A percentile compares a stretch with the other conserved stretches of the same genome.
Evolutionary conservation across 1,139 yeast genomes (phyloP).

Genomic region (Blastobotrys malaysiensis): DNA sequence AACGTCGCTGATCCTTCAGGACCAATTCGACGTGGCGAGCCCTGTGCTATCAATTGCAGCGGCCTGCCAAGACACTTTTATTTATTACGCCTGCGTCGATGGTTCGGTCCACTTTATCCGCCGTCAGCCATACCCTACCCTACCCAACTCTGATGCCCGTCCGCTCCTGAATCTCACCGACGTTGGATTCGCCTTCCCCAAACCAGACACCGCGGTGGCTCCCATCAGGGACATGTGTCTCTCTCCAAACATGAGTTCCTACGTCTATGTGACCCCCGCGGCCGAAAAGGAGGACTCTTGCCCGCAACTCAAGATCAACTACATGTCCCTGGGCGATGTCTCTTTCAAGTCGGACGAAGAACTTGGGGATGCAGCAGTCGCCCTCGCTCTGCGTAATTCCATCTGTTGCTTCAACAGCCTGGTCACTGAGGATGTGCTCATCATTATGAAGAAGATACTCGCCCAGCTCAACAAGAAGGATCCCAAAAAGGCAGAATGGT

Average conservation of each 20-base stretch:
- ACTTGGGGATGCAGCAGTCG: conserved; percentile 43
- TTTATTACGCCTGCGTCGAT: conserved; percentile 18
- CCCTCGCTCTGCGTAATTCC: conserved; percentile 61
- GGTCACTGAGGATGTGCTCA: conserved; percentile 61
- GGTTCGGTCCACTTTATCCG: conserved; percentile 19
- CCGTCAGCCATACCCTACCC: conserved; percentile 10
- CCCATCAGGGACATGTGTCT: conserved; percentile 8
- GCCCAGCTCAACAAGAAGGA: conserved; percentile 4
- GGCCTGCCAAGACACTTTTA: conserved; percentile 22
- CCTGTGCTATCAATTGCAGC: conserved; percentile 20
- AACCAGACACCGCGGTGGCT: conserved; percentile 1
- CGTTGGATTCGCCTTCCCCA: conserved; percentile 51
- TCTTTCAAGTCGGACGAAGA: conserved; percentile 13
- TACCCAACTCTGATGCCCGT: conserved; percentile 18
- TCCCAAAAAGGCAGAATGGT: conserved; percentile 15
- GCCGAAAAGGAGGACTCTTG: conserved; percentile 3
- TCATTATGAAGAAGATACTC: conserved; percentile 39
- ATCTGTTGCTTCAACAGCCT: conserved; percentile 60
- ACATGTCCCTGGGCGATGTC: conserved; percentile 12
- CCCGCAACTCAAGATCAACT: conserved; percentile 19
- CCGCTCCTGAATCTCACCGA: conserved; percentile 30
- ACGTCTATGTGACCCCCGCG: conserved; percentile 34
- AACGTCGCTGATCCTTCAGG: conserved; percentile 8
- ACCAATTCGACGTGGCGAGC: conserved; percentile 5
- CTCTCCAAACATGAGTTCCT: conserved; percentile 42